Percentiles rank a stretch among this genome's conserved stretches.
phyloP scores from a whole-genome alignment of 179 eudicot genomes.

The Carnegiea gigantea region DNA sequence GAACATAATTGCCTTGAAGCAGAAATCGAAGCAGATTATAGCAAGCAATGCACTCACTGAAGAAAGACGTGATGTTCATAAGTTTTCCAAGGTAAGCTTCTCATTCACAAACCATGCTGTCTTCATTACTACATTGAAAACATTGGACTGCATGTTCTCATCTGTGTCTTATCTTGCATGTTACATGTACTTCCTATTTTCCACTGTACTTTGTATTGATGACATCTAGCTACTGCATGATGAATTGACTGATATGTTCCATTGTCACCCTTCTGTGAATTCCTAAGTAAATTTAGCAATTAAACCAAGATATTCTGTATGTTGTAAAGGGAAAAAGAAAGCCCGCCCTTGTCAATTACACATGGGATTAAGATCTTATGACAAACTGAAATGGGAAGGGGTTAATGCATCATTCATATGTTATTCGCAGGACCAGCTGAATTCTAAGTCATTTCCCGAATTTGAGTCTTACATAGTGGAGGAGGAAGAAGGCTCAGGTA shows the following conservation, averaged over 20 bases:
- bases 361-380: not conserved
- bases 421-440: conserved; percentile 42
- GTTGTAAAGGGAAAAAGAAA: too few species aligned
- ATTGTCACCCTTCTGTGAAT: not conserved
- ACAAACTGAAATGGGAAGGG: not conserved
- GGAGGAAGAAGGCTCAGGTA: conserved; percentile 99
- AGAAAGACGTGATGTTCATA: conserved; percentile 27
- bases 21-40: conserved; percentile 34
- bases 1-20: conserved; percentile 29
- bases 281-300: not conserved
- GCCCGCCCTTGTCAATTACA: not conserved
- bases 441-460: conserved; percentile 50
- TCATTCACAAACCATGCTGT: not conserved
- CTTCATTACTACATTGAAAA: not conserved
- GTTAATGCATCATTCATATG: conserved; percentile 4
- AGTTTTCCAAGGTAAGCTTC: conserved; percentile 37
- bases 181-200: not conserved
- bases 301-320: not conserved
- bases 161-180: not conserved
- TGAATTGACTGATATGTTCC: not conserved
- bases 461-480: conserved; percentile 69
- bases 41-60: conserved; percentile 23
- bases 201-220: not conserved
- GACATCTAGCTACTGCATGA: not conserved
- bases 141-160: conserved; percentile 1